Evolutionary conservation across 2,329 filamentous ascomycete genomes (phyloP), one percentile per base, ranked within the genome.

Genomic region (Thelonectria blattea): DNA sequence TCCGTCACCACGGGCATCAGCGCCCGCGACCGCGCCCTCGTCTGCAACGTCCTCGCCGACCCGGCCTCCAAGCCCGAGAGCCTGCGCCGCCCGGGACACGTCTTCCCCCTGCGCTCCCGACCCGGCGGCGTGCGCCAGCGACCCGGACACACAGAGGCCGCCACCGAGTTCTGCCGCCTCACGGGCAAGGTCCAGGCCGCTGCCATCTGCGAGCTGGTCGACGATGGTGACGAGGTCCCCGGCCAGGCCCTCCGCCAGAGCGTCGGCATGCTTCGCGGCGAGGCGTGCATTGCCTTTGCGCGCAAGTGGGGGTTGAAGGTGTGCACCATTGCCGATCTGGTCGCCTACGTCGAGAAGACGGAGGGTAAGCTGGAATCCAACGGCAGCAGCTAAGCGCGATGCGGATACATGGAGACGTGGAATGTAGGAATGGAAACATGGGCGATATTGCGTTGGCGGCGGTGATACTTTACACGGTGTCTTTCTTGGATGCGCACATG

Each of bases 281-380:
- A 97, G 79, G 91, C 87, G 39, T 97, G 93, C 79, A 81, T 99
- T 72, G 85, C 83, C 52, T 99, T 99, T 83, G 95, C 93, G 27
- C 87, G 88, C 77, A 88, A 84, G 77, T 98, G 91, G 88, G 93
- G 93, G 5, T 81, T 99, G 68, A 95, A 91, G 81, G 92, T 96
- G 60, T 96, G 93, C 79, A 98, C 95, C 30, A 98, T 99, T 78
- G 93, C 94, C 74, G 93, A 94, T 77, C 77, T 99, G 78, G 89
- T 94, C 27, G 82, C 81, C 58, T 91, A 96, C 75, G 80, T 97
- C 60, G 90, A 95, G 76, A 88, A 87, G 81, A 88, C 83, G 41
- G 89, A 93, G 79, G 88, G 88, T 39, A 85, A 85, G 75, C 72
- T 84, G 12, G 74, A 73, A 51, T 63, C 76, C 22, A 84, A 83